Evolutionary conservation across 2,329 filamentous ascomycete genomes (phyloP), one percentile per base, ranked within the genome.

Genomic region (Phialocephala subalpina): DNA sequence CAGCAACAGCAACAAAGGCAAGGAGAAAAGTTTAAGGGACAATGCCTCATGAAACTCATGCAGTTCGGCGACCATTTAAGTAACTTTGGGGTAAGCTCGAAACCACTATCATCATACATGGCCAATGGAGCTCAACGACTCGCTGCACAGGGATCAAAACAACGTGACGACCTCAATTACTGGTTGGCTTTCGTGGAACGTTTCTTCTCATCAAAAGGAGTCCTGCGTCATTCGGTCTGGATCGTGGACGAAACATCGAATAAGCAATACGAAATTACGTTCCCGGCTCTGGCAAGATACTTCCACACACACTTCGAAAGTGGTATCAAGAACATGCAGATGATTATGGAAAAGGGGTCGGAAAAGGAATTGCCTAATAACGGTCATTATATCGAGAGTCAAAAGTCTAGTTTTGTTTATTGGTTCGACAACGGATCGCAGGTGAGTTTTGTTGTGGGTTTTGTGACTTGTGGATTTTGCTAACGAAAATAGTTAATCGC

Each of bases 281-380:
- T 88, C 65, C 87, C 94, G 3, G 92, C 92, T 0, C 83, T 99
- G 55, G 88, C 95, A 38, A 89, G 95, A 74, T 98, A 96, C 78
- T 97, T 97, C 77, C 89, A 92, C 73, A 94, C 93, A 0, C 91
- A 97, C 74, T 97, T 96, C 76, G 90, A 91, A 64, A 95, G 93
- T 67, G 94, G 94, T 7, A 90, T 97, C 63, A 91, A 87, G 72
- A 92, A 90, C 62, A 92, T 98, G 73, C 93, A 97, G 77, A 86
- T 98, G 76, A 88, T 94, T 25, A 86, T 97, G 73, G 94, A 97
- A 72, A 90, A 88, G 74, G 83, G 83, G 1, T 79, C 79, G 0
- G 87, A 90, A 69, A 83, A 82, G 59, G 80, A 83, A 11, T 77
- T 92, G 40, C 82, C 85, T 1, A 87, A 86, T 64, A 88, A 90